phyloP scores from a whole-genome alignment of 495 filamentous ascomycete genomes.

The Trichoderma asperelloides region DNA sequence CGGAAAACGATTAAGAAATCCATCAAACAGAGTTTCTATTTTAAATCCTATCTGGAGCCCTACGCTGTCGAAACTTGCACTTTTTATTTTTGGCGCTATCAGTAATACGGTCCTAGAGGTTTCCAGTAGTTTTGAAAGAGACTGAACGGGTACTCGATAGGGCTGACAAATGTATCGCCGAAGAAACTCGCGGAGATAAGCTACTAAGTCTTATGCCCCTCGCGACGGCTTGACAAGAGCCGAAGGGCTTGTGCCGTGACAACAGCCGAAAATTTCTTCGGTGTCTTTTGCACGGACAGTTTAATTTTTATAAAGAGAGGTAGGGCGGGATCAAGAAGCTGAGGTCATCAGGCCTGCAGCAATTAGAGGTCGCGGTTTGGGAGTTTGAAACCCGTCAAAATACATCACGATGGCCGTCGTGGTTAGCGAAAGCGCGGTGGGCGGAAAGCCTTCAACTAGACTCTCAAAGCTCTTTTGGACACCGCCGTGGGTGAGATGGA shows the following conservation, averaged over 20 bases:
- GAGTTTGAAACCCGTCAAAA: neutral
- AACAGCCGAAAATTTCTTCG: neutral
- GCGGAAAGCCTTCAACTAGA: neutral
- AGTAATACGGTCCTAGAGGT: no score
- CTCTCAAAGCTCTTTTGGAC: neutral
- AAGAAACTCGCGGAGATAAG: neutral
- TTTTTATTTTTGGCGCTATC: no score
- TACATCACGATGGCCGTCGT: neutral
- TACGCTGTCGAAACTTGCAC: no score
- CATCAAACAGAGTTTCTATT: no score
- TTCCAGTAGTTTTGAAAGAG: no score
- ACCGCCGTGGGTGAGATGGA: slow-evolving; percentile 4
- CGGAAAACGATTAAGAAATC: no score
- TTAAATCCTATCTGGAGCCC: no score
- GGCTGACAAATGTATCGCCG: slow-evolving; percentile 2
- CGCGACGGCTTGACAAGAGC: neutral
- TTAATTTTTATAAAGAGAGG: neutral
- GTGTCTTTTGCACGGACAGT: neutral
- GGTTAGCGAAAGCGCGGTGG: neutral
- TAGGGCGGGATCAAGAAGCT: neutral
- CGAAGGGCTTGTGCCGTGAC: neutral
- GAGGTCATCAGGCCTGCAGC: neutral
- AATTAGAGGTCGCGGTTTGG: neutral
- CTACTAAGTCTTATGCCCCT: neutral
- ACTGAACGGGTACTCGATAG: neutral